Conservation (phyloP, 805 yeast genomes). For the Grigorovia transvaalensis region DNA sequence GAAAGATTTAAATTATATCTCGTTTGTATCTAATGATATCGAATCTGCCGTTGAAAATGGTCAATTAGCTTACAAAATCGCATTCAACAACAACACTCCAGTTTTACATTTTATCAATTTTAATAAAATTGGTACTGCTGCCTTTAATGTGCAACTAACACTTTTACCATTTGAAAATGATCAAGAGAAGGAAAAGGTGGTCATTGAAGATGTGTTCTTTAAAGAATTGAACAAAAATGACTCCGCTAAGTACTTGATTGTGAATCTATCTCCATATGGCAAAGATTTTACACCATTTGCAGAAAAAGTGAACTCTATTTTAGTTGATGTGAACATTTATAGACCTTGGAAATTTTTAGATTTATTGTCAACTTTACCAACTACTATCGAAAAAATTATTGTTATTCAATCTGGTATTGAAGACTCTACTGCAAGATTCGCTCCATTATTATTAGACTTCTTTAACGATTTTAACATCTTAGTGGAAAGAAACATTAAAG, state of each 20-base stretch:
- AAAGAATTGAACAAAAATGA: neutral
- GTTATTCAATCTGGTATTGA: constrained; percentile 43
- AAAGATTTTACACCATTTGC: constrained; percentile 34
- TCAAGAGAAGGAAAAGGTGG: neutral
- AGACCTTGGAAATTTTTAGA: constrained; percentile 59
- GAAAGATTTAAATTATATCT: constrained; percentile 55
- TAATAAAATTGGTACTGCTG: constrained; percentile 1
- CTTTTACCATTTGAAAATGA: neutral
- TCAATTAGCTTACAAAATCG: constrained; percentile 47
- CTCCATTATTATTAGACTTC: constrained; percentile 68
- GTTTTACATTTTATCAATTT: constrained; percentile 60
- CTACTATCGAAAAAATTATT: constrained; percentile 44
- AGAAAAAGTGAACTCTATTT: constrained; percentile 9
- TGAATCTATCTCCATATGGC: constrained; percentile 53
- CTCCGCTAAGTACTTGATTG: constrained; percentile 19
- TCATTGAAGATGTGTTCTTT: neutral
- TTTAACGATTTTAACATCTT: constrained; percentile 46
- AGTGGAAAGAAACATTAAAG: constrained; percentile 36
- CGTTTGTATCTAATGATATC: constrained; percentile 56
- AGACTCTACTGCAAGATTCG: constrained; percentile 33
- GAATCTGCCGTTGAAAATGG: constrained; percentile 46
- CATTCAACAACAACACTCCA: constrained; percentile 39
- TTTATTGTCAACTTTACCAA: constrained; percentile 43
- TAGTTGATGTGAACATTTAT: constrained; percentile 49
- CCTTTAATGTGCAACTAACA: constrained; percentile 1